Evolutionary conservation across 2,329 filamentous ascomycete genomes (phyloP).

Genomic region (Ceratocystis albifundus): DNA sequence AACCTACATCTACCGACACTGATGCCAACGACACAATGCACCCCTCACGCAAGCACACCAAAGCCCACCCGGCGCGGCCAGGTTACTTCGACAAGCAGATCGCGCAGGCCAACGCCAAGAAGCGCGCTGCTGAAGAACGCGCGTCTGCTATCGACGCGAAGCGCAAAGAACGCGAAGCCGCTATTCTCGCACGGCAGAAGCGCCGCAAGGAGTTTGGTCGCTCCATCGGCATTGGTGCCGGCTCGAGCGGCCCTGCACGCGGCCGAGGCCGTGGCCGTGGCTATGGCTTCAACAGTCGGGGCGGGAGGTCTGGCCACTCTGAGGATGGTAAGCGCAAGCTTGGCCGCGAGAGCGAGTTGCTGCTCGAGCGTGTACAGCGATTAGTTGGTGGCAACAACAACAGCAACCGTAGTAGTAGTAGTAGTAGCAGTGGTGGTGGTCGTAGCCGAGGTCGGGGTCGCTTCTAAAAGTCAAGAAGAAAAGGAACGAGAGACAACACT

Average conservation of each 20-base stretch:
- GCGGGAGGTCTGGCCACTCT: slow-evolving; percentile 16
- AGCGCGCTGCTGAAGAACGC: slow-evolving; percentile 31
- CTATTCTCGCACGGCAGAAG: slow-evolving; percentile 41
- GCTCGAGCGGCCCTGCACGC: neutral
- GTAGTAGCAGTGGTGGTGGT: neutral
- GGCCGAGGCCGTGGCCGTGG: slow-evolving; percentile 2
- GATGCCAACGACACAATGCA: slow-evolving; percentile 15
- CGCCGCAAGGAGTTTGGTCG: slow-evolving; percentile 52
- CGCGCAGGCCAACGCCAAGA: slow-evolving; percentile 32
- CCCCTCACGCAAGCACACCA: slow-evolving; percentile 16
- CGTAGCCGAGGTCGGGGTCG: neutral
- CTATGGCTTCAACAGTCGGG: neutral
- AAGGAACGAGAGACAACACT: neutral
- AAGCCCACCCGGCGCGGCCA: slow-evolving; percentile 29
- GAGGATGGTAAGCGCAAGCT: slow-evolving; percentile 57
- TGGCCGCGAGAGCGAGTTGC: slow-evolving; percentile 58
- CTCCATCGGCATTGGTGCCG: slow-evolving; percentile 46
- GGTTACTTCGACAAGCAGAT: slow-evolving; percentile 57
- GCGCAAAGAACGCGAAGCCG: slow-evolving; percentile 47
- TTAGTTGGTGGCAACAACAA: slow-evolving; percentile 39
- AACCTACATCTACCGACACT: slow-evolving; percentile 3
- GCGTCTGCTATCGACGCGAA: slow-evolving; percentile 33
- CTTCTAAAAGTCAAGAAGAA: neutral
- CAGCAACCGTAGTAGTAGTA: neutral
- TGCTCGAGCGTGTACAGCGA: slow-evolving; percentile 59